phyloP scores from a whole-genome alignment of 139 green algal genomes.

The Chara braunii region DNA sequence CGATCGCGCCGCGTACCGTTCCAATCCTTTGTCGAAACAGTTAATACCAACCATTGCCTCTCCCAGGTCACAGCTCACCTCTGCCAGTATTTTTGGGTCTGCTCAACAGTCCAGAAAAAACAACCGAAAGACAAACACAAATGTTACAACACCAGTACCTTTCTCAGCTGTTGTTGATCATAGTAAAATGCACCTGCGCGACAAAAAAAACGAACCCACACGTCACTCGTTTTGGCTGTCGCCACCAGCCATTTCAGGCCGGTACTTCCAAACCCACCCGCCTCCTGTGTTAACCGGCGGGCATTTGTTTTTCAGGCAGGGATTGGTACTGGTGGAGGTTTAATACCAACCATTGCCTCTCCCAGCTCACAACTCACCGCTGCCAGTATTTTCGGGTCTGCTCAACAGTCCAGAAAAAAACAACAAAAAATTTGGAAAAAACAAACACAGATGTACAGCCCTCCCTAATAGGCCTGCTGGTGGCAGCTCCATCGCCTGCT shows the following conservation, averaged over 20 bases:
- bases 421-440: not conserved
- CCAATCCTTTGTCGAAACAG: constrained; percentile 28
- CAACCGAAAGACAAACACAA: constrained; percentile 5
- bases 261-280: too few species aligned
- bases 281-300: too few species aligned
- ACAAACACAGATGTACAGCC: constrained; percentile 18
- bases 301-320: too few species aligned
- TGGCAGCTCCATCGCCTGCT: too few species aligned
- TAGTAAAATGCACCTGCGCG: not conserved
- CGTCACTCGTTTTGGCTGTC: too few species aligned
- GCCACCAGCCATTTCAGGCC: too few species aligned
- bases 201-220: not conserved
- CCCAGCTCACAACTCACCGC: constrained; percentile 80
- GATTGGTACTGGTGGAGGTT: too few species aligned
- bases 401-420: constrained; percentile 3
- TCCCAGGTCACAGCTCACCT: constrained; percentile 81
- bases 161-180: constrained; percentile 8
- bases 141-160: not conserved
- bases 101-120: constrained; percentile 22
- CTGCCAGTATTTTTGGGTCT: constrained; percentile 83
- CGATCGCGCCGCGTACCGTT: constrained; percentile 21
- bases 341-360: constrained; percentile 95
- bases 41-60: constrained; percentile 99
- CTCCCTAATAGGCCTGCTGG: too few species aligned
- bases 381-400: constrained; percentile 76